Evolutionary conservation across 179 eudicot genomes (phyloP), one percentile per base, ranked within the genome.

Genomic region (Beta lomatogona): DNA sequence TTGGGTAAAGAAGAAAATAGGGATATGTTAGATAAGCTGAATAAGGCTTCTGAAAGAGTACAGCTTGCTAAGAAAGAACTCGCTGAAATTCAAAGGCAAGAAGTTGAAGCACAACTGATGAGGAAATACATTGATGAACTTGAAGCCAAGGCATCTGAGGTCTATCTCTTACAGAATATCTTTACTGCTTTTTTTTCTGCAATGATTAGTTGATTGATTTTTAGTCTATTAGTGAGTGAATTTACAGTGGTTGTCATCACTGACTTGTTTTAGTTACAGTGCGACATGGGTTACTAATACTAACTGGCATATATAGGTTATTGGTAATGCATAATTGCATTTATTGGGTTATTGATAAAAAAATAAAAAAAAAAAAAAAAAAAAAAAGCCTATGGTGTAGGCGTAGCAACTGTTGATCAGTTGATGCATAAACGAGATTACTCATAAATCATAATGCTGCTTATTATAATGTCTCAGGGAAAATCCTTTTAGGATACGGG

Each of bases 111-210:
- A 18, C 87, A 85, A 80, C 74, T 80, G 79, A 78, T 93, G 89
- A 90, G 88, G 77, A 87, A 90, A 16, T 97, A 93, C 19, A 80
- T 95, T 66, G 48, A 82, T 55, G 88, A 84, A 76, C 98, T 97
- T 67, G 92, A 97, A 87, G 75, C 87, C 75, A 88, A 86, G 83
- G 92, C 97, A 1, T 80, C 97, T 19, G 92, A 97, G 97, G 99
- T 97, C 76, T 85, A 48, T 61, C 11, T 48, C 71, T 77, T 12
- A 48, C 52, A 6, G 22, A 48, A 68, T 50, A 16, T 19, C 44
- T 48, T 71, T 46, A 0, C 52, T 63, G 0, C 65, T 79, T 45
- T 9, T 12, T 19, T 60, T n/a, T 28, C 41, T 15, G 18, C 10
- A 2, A 0, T 52, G 4, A 18, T 60, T 15, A 57, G 3, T 52